phyloP scores from a whole-genome alignment of 2,329 filamentous ascomycete genomes.

The Aspergillus sp. region DNA sequence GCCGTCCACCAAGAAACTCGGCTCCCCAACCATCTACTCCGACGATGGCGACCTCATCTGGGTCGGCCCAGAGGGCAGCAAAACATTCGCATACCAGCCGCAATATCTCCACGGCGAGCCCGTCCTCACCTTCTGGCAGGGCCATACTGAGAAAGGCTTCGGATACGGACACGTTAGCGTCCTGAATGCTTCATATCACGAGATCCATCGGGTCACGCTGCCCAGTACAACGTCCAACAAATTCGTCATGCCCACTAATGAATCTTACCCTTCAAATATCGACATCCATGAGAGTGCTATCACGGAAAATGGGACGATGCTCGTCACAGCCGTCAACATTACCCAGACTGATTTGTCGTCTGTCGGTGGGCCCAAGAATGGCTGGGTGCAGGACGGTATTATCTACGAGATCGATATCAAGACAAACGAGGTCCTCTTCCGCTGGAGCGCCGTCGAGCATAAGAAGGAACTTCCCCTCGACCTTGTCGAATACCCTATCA shows the following conservation, averaged over 20 bases:
- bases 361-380: slow-evolving; percentile 22
- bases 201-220: slow-evolving; percentile 23
- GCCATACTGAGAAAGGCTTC: slow-evolving; percentile 16
- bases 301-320: slow-evolving; percentile 21
- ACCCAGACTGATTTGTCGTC: slow-evolving; percentile 22
- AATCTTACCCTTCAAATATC: slow-evolving; percentile 19
- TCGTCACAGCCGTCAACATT: slow-evolving; percentile 23
- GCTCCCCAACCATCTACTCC: neutral
- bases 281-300: slow-evolving; percentile 26
- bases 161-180: slow-evolving; percentile 20
- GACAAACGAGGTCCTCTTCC: slow-evolving; percentile 25
- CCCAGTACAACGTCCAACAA: neutral
- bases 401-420: slow-evolving; percentile 28
- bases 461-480: slow-evolving; percentile 19
- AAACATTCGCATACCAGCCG: slow-evolving; percentile 16
- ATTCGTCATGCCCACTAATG: slow-evolving; percentile 14
- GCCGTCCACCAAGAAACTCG: neutral
- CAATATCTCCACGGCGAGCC: slow-evolving; percentile 21
- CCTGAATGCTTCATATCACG: slow-evolving; percentile 17
- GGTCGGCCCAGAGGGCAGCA: slow-evolving; percentile 18
- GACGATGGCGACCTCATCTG: slow-evolving; percentile 28
- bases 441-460: slow-evolving; percentile 27
- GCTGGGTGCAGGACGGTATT: slow-evolving; percentile 27
- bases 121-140: slow-evolving; percentile 29
- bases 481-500: slow-evolving; percentile 14